Base-by-base conservation (phyloP, 116 monocot genomes). In the Papilionanthe hybrid region DNA sequence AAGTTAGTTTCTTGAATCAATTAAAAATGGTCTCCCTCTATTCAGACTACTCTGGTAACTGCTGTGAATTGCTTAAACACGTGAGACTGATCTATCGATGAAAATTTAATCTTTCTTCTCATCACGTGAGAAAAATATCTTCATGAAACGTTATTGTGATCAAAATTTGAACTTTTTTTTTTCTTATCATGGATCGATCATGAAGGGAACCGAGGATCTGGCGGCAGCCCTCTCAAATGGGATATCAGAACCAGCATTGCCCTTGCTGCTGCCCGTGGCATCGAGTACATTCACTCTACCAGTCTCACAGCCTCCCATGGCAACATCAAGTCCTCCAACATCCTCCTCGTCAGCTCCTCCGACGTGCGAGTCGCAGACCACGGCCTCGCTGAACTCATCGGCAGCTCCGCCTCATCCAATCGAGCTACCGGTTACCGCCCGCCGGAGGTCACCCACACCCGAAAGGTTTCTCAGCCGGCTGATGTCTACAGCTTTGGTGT, bases 401-500 rank as follows among this genome's bases (percentile, higher is more conserved):
- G 72, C 85, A 44, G 58, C 50, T 76, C 87, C 81, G 19, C 58
- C 30, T 12, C 77, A 18, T 76, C 80, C 30, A 65, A 69, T 0
- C 77, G 71, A 32, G 71, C 72, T 22, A 55, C 84, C 0, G 80
- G 84, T 19, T 84, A 84, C 80, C 76, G 77, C 1, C 80, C 84
- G 27, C 84, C 84, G 13, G 84, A 84, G 80, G 80, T 84, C 53
- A 72, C 67, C 5, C 60, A 72, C 3, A 44, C 44, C 43, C 68
- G 72, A 12, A 55, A 3, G 25, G 72, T 77, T 60, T 77, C 85
- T 23, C 80, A 58, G 56, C 69, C 81, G 81, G 71, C 77, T 0
- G 85, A 85, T 29, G 78, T 85, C 7, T 85, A 80, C 85, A 78
- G 85, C 72, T 85, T 85, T 56, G 85, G 85, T 17, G 85, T 85